Evolutionary conservation across 768 basidiomycete species (phyloP), one percentile per base, ranked within the genome.

Genomic region (Pleurotus djamor): DNA sequence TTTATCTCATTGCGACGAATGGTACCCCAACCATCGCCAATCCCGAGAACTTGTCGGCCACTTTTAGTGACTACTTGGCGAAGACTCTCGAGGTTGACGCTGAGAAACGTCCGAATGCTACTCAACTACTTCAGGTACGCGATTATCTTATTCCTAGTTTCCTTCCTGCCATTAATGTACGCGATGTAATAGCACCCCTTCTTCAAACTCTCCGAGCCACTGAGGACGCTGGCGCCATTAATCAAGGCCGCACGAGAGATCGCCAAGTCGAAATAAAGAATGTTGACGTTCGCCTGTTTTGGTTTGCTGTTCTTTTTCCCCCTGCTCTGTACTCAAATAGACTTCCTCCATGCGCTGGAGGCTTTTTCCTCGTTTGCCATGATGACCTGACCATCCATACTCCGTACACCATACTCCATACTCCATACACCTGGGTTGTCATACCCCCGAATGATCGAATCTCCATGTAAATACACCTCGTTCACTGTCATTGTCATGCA

Each of bases 1-100:
- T 99, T 47, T 99, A 98, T 73, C 85, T 99, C 50, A 99, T 99
- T 66, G 96, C 96, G 2, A 99, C 96, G 7, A 98, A 98, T 66
- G 96, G 97, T 32, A 98, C 96, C 21, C 97, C 97, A 0, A 91
- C 90, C 55, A 94, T 99, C 64, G 91, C 93, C 57, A 98, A 97
- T 72, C 96, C 96, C 7, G 82, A 84, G 71, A 83, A 80, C 61
- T 67, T 84, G 36, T 90, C 88, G 2, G 67, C 85, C 0, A 80
- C 91, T 13, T 98, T 99, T 78, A 87, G 84, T 57, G 93, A 97
- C 67, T 99, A 97, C 67, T 78, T 99, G 45, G 82, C 88, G 4
- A 87, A 90, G 74, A 89, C 90, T 7, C 78, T 98, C 48, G 95
- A 97, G 67, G 97, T 98, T 14, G 95, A 98, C 66, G 91, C 92